Evolutionary conservation across 169 alveolate species (phyloP).

Genomic region (Cryptosporidium baileyi): DNA sequence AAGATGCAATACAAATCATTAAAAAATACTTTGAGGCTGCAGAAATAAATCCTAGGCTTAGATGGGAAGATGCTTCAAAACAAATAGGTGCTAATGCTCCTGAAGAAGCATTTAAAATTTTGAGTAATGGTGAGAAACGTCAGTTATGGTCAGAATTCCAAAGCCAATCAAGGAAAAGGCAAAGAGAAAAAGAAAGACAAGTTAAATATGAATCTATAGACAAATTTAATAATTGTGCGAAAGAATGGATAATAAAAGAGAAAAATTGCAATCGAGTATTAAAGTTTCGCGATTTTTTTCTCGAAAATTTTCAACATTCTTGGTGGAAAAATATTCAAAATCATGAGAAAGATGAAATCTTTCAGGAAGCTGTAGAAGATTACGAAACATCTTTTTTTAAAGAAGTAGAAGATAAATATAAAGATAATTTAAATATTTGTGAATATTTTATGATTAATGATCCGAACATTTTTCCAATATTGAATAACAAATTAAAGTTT

Average conservation of each 20-base stretch:
- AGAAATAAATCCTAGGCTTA: slow-evolving; percentile 11
- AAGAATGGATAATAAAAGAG: slow-evolving; percentile 25
- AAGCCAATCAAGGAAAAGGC: slow-evolving; percentile 51
- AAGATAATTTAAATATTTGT: not conserved
- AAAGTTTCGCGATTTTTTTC: slow-evolving; percentile 28
- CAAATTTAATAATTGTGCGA: not conserved
- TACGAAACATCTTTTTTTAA: not conserved
- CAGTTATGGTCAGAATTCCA: slow-evolving; percentile 67
- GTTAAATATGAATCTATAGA: slow-evolving; percentile 6
- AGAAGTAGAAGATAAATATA: not conserved
- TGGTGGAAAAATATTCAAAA: slow-evolving; percentile 62
- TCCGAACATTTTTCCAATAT: not conserved
- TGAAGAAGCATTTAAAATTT: not conserved
- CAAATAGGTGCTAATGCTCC: slow-evolving; percentile 49
- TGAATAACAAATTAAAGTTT: not conserved
- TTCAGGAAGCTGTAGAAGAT: slow-evolving; percentile 54
- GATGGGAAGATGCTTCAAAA: slow-evolving; percentile 60
- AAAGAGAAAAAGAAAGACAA: slow-evolving; percentile 59
- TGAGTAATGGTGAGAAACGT: slow-evolving; percentile 64
- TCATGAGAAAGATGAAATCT: slow-evolving; percentile 52
- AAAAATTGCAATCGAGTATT: slow-evolving; percentile 8
- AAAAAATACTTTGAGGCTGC: slow-evolving; percentile 4
- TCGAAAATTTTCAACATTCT: not conserved
- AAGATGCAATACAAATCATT: slow-evolving; percentile 22
- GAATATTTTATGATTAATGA: not conserved